These are phyloP conservation scores for Saraca asoca DNA, from an alignment of 331 rosid species.

Conservation along the genomic window DNA sequence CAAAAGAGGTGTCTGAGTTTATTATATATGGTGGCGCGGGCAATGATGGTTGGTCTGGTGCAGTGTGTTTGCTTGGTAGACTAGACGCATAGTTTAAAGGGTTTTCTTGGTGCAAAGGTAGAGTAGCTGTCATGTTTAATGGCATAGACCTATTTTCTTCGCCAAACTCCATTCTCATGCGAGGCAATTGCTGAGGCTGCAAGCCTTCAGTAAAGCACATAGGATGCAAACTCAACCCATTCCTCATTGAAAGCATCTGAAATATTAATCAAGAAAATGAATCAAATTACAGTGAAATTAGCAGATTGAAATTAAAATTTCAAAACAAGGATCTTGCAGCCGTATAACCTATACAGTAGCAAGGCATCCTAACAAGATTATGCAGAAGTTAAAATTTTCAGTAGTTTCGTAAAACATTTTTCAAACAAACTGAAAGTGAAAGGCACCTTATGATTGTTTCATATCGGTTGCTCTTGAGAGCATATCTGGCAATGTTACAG, in stretches of 20 bases:
- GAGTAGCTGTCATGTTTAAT: constrained; percentile 46
- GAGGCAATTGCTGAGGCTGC: constrained; percentile 50
- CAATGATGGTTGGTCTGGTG: constrained; percentile 42
- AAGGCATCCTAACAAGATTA: too few species aligned
- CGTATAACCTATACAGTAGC: too few species aligned
- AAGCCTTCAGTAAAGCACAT: constrained; percentile 62
- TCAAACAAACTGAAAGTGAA: too few species aligned
- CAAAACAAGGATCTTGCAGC: too few species aligned
- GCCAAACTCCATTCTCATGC: constrained; percentile 49
- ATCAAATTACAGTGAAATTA: too few species aligned
- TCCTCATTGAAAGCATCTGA: constrained; percentile 87
- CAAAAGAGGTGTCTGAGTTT: constrained; percentile 48
- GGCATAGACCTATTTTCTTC: constrained; percentile 57
- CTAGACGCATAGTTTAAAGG: constrained; percentile 45
- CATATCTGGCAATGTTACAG: too few species aligned
- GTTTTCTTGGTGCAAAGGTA: constrained; percentile 56
- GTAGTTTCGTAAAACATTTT: too few species aligned
- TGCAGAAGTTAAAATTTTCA: too few species aligned
- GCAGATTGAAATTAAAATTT: too few species aligned
- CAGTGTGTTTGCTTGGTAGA: constrained; percentile 40
- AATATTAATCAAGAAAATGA: constrained; percentile 28
- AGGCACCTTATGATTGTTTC: too few species aligned
- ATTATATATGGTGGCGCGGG: constrained; percentile 49
- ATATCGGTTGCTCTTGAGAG: too few species aligned
- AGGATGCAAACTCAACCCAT: constrained; percentile 73